These are phyloP conservation scores for Suillus fuscotomentosus DNA, from an alignment of 768 basidiomycete species.

Conservation along the genomic window DNA sequence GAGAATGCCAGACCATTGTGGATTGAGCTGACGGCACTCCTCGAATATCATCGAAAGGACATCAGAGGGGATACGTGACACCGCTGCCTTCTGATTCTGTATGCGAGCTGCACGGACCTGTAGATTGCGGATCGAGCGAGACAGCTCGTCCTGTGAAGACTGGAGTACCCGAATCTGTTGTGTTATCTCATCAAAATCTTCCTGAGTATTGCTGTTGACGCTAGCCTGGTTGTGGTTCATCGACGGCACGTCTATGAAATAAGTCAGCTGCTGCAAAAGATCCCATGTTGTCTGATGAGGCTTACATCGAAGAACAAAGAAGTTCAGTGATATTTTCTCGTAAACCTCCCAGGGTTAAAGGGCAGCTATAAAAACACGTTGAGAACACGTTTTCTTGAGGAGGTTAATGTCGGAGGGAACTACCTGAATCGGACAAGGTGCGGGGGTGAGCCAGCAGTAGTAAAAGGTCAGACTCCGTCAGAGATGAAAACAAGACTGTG, in stretches of 20 bases:
- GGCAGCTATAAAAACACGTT: constrained; percentile 24
- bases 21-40: constrained; percentile 29
- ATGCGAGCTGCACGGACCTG: constrained; percentile 29
- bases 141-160: constrained; percentile 27
- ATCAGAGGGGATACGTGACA: constrained; percentile 30
- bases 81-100: constrained; percentile 25
- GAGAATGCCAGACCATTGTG: constrained; percentile 32
- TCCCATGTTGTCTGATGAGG: constrained; percentile 3
- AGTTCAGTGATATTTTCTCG: constrained; percentile 21
- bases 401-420: constrained; percentile 16
- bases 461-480: background rate
- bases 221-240: constrained; percentile 27
- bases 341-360: constrained; percentile 23
- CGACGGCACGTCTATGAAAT: constrained; percentile 10
- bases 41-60: constrained; percentile 32
- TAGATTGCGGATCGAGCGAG: constrained; percentile 24
- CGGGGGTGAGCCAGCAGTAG: constrained; percentile 15
- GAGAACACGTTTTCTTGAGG: constrained; percentile 28
- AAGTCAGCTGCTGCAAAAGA: constrained; percentile 3
- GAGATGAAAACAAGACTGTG: background rate
- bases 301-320: constrained; percentile 21
- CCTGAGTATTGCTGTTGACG: constrained; percentile 9
- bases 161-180: constrained; percentile 25
- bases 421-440: constrained; percentile 19
- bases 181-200: constrained; percentile 27